Base-by-base conservation (phyloP, 352 stramenopile species). In the Stramenopiles sp. region DNA sequence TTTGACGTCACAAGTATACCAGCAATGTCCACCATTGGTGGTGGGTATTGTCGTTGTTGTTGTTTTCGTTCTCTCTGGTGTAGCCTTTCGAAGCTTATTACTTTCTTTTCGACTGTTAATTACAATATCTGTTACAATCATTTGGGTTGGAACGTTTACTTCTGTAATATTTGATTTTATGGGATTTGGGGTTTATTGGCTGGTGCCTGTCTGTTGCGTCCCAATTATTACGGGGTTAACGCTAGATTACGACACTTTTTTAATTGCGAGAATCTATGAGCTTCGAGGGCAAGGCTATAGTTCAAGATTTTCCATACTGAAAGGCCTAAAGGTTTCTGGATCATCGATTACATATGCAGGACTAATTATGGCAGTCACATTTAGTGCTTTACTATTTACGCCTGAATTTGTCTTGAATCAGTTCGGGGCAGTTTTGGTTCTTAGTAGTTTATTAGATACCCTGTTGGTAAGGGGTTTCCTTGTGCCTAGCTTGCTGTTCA, bases 211-310 rank as follows among this genome's bases (percentile, higher is more conserved):
- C 76, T 55, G 81, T 8, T 75, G 81, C 29, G 75, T 83, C 7
- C 81, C 81, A 30, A 83, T 83, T 67, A 83, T 83, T 75, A 78
- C 82, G 8, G 81, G 81, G 30, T 83, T 75, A 27, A 83, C 81
- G 7, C 75, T 83, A 7, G 81, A 83, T 30, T 83, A 83, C 31
- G 81, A 83, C 81, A 82, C 81, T 14, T 83, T 83, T 44, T 75
- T 83, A 30, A 78, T 83, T 7, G 81, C 81, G 0, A 75, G 81
- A 30, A 83, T 83, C 30, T 83, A 78, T 75, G 81, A 83, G 0
- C 81, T 83, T 75, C 81, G 81, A 30, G 32, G 81, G 30, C 75
- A 33, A 27, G 67, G 30, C 27, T 67, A 82, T 30, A 82, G 75
- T 29, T 82, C 81, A 0, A 78, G 82, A 32, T 75, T 78, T 7